A percentile compares a stretch with the other conserved stretches of the same genome.
Evolutionary conservation across 306 rosid genomes (phyloP).

Genomic region (Medicago lupulina): DNA sequence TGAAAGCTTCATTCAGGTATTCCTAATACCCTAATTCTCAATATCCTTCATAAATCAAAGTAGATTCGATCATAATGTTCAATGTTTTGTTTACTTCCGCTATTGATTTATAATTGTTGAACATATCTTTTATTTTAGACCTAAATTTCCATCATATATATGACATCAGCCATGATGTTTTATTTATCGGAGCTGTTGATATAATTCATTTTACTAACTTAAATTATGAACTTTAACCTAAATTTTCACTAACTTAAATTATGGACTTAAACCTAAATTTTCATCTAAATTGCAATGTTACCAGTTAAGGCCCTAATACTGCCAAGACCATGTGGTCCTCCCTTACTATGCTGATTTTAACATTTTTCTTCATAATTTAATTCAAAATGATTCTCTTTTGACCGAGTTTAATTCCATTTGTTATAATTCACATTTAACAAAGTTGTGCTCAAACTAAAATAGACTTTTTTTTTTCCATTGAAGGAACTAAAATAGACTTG

Average conservation of each 20-base stretch:
- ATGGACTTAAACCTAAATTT: not conserved
- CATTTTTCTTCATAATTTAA: not conserved
- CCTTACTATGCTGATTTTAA: not conserved
- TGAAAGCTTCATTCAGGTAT: no score
- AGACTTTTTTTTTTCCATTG: not conserved
- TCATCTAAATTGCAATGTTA: not conserved
- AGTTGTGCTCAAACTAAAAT: slow-evolving; percentile 24
- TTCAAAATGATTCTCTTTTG: not conserved
- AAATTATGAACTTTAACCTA: not conserved
- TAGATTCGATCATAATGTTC: no score
- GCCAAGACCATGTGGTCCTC: not conserved
- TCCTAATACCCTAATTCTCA: no score
- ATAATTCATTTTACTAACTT: no score
- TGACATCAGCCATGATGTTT: no score
- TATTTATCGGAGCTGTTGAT: no score
- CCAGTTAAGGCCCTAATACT: not conserved
- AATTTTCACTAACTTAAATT: not conserved
- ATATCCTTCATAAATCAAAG: no score
- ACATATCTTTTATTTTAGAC: no score
- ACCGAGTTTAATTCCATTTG: not conserved
- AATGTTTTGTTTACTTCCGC: no score
- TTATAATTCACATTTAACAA: not conserved
- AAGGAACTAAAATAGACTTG: no score
- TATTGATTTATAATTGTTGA: no score
- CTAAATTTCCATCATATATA: no score